phyloP scores from a whole-genome alignment of 805 yeast species.

The Pichia phayaonensis region DNA sequence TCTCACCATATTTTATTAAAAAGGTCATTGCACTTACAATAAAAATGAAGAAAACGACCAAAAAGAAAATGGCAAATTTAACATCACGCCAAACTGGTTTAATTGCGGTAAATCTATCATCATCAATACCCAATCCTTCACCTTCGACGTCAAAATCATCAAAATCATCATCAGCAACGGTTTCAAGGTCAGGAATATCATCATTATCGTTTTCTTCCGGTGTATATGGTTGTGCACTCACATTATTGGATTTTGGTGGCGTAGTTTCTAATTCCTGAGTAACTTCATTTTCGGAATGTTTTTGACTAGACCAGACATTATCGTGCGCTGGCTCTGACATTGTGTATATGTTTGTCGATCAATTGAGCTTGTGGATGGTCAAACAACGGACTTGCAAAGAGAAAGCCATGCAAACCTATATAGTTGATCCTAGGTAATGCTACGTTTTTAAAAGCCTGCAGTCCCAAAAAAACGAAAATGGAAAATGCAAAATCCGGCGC shows the following conservation, averaged over 20 bases:
- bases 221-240: not conserved
- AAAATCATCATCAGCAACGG: not conserved
- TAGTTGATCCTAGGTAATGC: too few species aligned
- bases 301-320: not conserved
- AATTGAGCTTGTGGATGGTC: not conserved
- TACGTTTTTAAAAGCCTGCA: too few species aligned
- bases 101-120: conserved; percentile 59
- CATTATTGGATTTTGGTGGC: not conserved
- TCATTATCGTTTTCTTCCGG: conserved; percentile 1
- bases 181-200: not conserved
- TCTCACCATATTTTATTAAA: conserved; percentile 3
- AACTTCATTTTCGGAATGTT: not conserved
- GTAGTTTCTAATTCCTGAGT: conserved; percentile 5
- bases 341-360: not conserved
- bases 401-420: too few species aligned
- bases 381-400: too few species aligned
- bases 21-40: conserved; percentile 5
- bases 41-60: conserved; percentile 1
- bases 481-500: too few species aligned
- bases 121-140: conserved; percentile 19
- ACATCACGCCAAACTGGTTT: conserved; percentile 63
- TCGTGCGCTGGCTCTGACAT: not conserved
- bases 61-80: conserved; percentile 45
- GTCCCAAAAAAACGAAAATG: too few species aligned
- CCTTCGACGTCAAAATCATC: conserved; percentile 2